Conservation (phyloP, 2,329 filamentous ascomycete genomes). For the Chrysoporthe deuterocubensis region DNA sequence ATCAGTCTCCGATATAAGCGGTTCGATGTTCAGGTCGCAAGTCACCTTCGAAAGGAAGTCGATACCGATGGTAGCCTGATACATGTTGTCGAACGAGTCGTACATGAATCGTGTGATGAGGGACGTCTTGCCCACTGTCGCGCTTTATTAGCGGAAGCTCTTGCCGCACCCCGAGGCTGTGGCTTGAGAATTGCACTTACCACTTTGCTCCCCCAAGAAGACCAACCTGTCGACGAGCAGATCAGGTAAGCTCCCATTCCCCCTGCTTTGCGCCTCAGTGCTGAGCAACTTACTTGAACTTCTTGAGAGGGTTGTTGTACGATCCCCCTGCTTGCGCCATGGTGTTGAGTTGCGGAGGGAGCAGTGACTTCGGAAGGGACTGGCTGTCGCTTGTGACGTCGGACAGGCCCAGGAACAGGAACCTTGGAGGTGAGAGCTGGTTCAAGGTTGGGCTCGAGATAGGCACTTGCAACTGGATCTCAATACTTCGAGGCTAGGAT, state of each 20-base stretch:
- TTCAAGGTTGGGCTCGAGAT: not conserved
- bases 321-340: slow-evolving; percentile 86
- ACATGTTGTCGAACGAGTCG: slow-evolving; percentile 99
- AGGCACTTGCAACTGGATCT: not conserved
- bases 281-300: slow-evolving; percentile 80
- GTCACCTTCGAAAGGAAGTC: slow-evolving; percentile 95
- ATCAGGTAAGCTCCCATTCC: slow-evolving; percentile 23
- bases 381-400: slow-evolving; percentile 5
- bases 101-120: slow-evolving; percentile 99
- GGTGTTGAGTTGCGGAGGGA: slow-evolving; percentile 42
- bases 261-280: not conserved
- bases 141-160: not conserved
- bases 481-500: not conserved
- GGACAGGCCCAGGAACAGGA: slow-evolving; percentile 3
- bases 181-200: slow-evolving; percentile 57
- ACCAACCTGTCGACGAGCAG: slow-evolving; percentile 68
- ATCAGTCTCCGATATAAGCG: slow-evolving; percentile 9
- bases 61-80: slow-evolving; percentile 98
- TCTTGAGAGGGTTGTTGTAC: slow-evolving; percentile 99
- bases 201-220: slow-evolving; percentile 97
- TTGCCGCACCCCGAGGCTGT: not conserved
- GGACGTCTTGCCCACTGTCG: slow-evolving; percentile 92
- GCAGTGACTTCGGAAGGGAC: slow-evolving; percentile 19
- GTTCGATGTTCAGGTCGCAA: slow-evolving; percentile 33
- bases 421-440: not conserved